phyloP scores from a whole-genome alignment of 345 rosid species.

The Eutrema heterophyllum region DNA sequence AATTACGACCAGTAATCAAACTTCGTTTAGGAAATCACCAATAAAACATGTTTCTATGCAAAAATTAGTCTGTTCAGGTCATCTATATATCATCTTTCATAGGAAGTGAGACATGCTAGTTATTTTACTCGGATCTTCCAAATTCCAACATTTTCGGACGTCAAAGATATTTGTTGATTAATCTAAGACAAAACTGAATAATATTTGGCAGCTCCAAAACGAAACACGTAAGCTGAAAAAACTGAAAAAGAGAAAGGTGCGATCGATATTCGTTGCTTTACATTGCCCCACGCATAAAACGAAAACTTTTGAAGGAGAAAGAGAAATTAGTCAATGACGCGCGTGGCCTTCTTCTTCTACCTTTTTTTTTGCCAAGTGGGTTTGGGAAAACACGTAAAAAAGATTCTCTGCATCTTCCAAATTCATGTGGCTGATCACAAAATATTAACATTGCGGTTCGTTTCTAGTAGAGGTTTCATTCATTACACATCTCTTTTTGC shows the following conservation, averaged over 20 bases:
- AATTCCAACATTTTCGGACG: constrained; percentile 5
- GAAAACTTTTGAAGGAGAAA: neutral
- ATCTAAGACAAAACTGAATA: neutral
- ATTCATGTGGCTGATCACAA: constrained; percentile 21
- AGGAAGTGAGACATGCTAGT: neutral
- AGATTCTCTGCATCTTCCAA: neutral
- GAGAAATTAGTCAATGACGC: neutral
- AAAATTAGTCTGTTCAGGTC: neutral
- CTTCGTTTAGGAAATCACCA: too few species aligned
- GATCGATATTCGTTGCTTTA: constrained; percentile 24
- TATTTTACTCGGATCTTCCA: neutral
- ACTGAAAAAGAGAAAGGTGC: constrained; percentile 2
- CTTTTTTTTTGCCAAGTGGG: constrained; percentile 14
- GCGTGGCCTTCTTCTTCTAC: constrained; percentile 17
- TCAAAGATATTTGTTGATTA: neutral
- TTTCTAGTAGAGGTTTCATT: neutral
- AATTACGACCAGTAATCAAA: neutral
- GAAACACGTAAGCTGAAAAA: constrained; percentile 26
- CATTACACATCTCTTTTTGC: constrained; percentile 2
- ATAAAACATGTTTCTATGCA: neutral
- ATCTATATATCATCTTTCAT: neutral
- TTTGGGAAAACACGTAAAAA: constrained; percentile 6
- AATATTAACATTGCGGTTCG: neutral
- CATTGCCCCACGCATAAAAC: constrained; percentile 9
- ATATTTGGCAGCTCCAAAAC: constrained; percentile 18